phyloP scores from a whole-genome alignment of 148 eudicot species.

The Vaccinium macrocarpon region DNA sequence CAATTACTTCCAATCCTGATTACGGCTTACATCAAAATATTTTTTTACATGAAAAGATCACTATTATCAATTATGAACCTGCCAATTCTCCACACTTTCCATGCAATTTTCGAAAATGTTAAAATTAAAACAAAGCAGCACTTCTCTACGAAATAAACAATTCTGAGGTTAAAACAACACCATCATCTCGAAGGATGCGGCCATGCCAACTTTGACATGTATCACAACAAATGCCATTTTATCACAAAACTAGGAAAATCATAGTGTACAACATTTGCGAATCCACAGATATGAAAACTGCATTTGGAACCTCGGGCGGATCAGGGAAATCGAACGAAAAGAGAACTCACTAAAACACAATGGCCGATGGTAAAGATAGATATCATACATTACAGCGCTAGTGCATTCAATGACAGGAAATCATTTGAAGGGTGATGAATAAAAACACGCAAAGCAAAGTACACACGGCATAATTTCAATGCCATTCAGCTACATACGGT shows the following conservation, averaged over 20 bases:
- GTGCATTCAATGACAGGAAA: not conserved
- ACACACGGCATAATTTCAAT: not conserved
- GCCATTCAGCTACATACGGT: conserved; percentile 33
- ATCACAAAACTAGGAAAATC: not conserved
- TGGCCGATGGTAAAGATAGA: not conserved
- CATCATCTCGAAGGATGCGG: not conserved
- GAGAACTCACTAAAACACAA: conserved; percentile 8
- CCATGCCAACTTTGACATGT: not conserved
- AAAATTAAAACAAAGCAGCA: not conserved
- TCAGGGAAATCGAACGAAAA: not conserved
- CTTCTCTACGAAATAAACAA: not conserved
- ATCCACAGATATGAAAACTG: not conserved
- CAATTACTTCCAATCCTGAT: too few relatives aligned
- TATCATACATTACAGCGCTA: not conserved
- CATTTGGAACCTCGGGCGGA: not conserved
- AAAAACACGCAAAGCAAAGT: not conserved
- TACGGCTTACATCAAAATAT: too few relatives aligned
- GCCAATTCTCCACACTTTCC: not conserved
- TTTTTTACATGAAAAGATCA: too few relatives aligned
- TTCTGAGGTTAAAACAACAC: not conserved
- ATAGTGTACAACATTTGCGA: not conserved
- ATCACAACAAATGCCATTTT: not conserved
- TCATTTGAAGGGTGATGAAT: not conserved
- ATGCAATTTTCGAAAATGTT: not conserved
- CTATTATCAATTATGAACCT: not conserved